A percentile compares a stretch with the other conserved stretches of the same genome.
Conservation (phyloP, 2,329 filamentous ascomycete genomes). For the Neofusicoccum sp. region DNA sequence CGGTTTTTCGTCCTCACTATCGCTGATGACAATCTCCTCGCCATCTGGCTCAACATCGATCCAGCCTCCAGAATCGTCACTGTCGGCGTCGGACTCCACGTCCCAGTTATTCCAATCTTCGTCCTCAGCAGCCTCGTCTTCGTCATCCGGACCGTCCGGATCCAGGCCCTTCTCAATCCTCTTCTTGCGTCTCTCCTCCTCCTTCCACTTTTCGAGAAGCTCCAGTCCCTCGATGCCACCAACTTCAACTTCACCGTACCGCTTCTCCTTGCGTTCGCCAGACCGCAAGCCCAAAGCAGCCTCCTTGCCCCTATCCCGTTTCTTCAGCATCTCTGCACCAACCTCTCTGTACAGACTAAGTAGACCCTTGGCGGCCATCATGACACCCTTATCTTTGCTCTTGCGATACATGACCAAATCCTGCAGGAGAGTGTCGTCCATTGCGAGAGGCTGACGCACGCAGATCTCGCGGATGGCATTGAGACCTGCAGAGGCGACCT, state of each 20-base stretch:
- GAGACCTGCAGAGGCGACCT: constrained; percentile 87
- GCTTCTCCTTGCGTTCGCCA: constrained; percentile 71
- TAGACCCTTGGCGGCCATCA: constrained; percentile 95
- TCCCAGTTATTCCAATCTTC: constrained; percentile 61
- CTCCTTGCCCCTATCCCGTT: constrained; percentile 86
- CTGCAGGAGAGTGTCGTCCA: constrained; percentile 92
- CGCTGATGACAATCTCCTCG: constrained; percentile 69
- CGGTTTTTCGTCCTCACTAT: constrained; percentile 70
- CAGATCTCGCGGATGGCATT: constrained; percentile 96
- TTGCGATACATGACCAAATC: constrained; percentile 94
- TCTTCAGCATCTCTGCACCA: constrained; percentile 82
- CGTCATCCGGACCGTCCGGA: constrained; percentile 59
- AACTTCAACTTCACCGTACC: constrained; percentile 76
- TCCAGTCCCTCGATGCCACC: constrained; percentile 94
- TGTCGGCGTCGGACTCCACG: constrained; percentile 57
- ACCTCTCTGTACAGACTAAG: constrained; percentile 89
- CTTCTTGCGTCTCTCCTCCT: constrained; percentile 77
- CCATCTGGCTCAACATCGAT: constrained; percentile 83
- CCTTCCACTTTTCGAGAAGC: constrained; percentile 88
- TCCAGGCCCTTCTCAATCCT: constrained; percentile 66
- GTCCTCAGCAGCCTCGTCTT: constrained; percentile 60
- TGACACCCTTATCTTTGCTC: constrained; percentile 97
- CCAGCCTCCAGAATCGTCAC: constrained; percentile 82
- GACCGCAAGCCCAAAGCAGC: constrained; percentile 77
- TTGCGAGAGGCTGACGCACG: constrained; percentile 87